Conservation (phyloP, 2,329 filamentous ascomycete genomes). For the Penicillium sp. region DNA sequence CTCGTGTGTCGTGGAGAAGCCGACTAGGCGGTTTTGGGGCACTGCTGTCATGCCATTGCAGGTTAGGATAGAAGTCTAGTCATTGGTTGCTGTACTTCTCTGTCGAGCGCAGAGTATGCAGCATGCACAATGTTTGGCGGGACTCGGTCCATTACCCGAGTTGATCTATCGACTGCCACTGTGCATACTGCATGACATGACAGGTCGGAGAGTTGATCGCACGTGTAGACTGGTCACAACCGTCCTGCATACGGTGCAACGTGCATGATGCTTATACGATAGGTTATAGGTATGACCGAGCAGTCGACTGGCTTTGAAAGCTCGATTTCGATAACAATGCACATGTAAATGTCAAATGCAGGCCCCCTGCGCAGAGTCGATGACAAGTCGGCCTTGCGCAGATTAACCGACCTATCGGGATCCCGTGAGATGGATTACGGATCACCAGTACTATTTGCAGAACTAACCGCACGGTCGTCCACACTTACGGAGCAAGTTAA, state of each 20-base stretch:
- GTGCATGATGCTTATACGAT: neutral
- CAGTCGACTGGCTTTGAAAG: neutral
- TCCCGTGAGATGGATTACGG: neutral
- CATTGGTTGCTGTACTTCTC: neutral
- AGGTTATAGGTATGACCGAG: neutral
- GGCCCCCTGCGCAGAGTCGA: too few species aligned
- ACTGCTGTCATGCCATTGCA: neutral
- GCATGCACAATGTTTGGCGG: neutral
- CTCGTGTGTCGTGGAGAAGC: neutral
- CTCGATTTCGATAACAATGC: neutral
- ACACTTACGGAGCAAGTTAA: neutral
- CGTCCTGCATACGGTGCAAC: neutral
- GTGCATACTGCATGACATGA: neutral
- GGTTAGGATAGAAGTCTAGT: neutral
- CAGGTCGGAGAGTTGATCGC: constrained; percentile 2
- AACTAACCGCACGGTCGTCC: neutral
- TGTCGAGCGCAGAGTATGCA: neutral
- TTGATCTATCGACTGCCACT: neutral
- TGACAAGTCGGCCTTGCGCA: constrained; percentile 6
- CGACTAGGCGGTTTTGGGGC: neutral
- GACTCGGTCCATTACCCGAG: neutral
- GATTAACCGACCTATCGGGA: constrained; percentile 9
- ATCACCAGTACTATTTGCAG: neutral
- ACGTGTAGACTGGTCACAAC: neutral
- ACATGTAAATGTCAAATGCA: constrained; percentile 1